A percentile compares a stretch with the other conserved stretches of the same genome.
phyloP scores from a whole-genome alignment of 2,329 filamentous ascomycete species.

The Juglanconis oblonga region DNA sequence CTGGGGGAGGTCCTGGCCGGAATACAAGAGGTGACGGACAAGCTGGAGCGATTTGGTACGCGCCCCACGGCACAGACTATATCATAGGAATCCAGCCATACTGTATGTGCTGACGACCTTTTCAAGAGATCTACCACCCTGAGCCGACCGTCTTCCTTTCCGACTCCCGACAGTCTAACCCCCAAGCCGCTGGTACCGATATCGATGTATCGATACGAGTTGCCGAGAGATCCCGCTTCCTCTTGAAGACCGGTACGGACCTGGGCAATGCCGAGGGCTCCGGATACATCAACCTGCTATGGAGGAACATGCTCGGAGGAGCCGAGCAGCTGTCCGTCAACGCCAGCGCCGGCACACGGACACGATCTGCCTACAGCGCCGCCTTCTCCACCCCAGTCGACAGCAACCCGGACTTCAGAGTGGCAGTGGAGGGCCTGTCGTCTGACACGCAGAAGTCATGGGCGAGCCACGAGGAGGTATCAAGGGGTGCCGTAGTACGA shows the following conservation, averaged over 20 bases:
- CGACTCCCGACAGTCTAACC: conserved; percentile 65
- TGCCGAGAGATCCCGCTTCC: conserved; percentile 75
- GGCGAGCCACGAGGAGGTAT: conserved; percentile 89
- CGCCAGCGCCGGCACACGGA: conserved; percentile 84
- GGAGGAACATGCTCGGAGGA: conserved; percentile 91
- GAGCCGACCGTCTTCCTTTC: conserved; percentile 81
- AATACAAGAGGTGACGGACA: conserved; percentile 67
- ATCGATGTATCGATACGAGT: conserved; percentile 77
- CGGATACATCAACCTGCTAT: conserved; percentile 81
- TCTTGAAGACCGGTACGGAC: conserved; percentile 92
- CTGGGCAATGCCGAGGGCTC: conserved; percentile 92
- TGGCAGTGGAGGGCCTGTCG: conserved; percentile 76
- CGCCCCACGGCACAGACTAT: background rate
- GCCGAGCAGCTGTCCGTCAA: conserved; percentile 87
- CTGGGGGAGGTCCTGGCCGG: conserved; percentile 75
- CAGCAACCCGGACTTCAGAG: conserved; percentile 76
- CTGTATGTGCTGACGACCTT: background rate
- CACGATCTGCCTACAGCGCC: conserved; percentile 86
- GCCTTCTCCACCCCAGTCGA: conserved; percentile 79
- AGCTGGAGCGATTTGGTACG: conserved; percentile 77
- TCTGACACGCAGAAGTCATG: conserved; percentile 86
- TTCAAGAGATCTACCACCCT: conserved; percentile 78
- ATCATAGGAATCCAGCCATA: too few species aligned
- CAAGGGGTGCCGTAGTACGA: conserved; percentile 74
- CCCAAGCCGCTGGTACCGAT: conserved; percentile 70